Evolutionary conservation across 257 asterid species (phyloP), one percentile per base, ranked within the genome.

Genomic region (Petunia axillaris): DNA sequence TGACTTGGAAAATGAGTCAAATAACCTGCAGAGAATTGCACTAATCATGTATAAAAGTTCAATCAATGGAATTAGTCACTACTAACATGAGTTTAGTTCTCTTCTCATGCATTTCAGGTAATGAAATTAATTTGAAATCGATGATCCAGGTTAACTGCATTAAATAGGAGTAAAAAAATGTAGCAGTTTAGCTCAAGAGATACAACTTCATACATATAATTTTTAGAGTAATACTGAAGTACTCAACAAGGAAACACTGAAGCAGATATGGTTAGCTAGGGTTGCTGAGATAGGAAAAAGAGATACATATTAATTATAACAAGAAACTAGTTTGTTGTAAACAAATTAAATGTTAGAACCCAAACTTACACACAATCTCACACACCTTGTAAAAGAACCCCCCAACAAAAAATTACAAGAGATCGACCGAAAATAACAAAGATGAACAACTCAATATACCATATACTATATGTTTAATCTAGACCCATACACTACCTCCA

Each of bases 341-440:
- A 71, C 13, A 71, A 10, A 50, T 71, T 71, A 71, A 71, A 50
- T 71, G 77, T 71, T 44, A 71, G 62, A 71, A 35, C 44, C 62
- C 77, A 14, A 71, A 71, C 77, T 48, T 57, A 71, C 62, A 71
- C 35, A 71, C 77, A 36, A 48, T 44, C 35, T 48, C 44, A 48
- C 77, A 71, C 59, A 71, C 77, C 77, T 71, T 48, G 6, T 13
- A 38, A 59, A 71, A 71, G 58, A 71, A 48, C 41, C 52, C 50
- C 77, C 77, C 25, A 25, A 25, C 25, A 35, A 40, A 6, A 48
- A 48, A 50, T 71, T 71, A 71, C 62, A 48, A 71, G 60, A 14
- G 75, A 3, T 71, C 25, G 58, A 25, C 60, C 60, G 11, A 10
- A 41, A 6, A 71, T 25, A 48, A 71, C 35, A 50, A 71, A 50